Percentiles rank a stretch among this genome's conserved stretches.
These are phyloP conservation scores for Ambrosia artemisiifolia DNA, from an alignment of 129 eudicot genomes.

Conservation along the genomic window DNA sequence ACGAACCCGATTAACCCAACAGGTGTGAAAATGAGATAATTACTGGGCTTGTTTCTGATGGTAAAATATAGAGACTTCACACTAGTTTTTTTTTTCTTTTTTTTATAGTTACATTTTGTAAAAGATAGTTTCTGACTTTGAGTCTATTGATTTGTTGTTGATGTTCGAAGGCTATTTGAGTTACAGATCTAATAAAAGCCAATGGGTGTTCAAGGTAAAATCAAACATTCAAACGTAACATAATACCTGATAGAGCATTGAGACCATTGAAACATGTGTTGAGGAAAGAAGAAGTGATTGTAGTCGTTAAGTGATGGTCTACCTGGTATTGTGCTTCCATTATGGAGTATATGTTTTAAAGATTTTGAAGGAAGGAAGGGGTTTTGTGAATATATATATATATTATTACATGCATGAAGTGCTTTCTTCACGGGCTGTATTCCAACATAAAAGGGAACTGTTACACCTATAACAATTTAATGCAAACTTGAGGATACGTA, in stretches of 20 bases:
- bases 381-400: too few species aligned
- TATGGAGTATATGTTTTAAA: too few species aligned
- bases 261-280: background rate
- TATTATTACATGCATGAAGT: too few species aligned
- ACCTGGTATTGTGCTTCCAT: background rate
- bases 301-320: background rate
- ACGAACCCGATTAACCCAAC: too few species aligned
- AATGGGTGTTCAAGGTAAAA: too few species aligned
- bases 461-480: too few species aligned
- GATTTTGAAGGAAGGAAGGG: too few species aligned
- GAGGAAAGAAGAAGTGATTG: background rate
- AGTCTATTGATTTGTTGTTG: slow-evolving; percentile 15
- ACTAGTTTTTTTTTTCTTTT: too few species aligned
- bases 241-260: background rate
- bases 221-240: too few species aligned
- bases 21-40: slow-evolving; percentile 81
- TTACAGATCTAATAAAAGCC: slow-evolving; percentile 67
- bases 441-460: too few species aligned
- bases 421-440: too few species aligned
- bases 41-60: slow-evolving; percentile 57
- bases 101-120: background rate
- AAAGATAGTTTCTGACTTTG: background rate
- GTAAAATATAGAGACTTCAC: too few species aligned
- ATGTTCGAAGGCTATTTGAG: slow-evolving; percentile 56
- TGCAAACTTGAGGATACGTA: background rate